Evolutionary conservation across 2,329 filamentous ascomycete genomes (phyloP), one percentile per base, ranked within the genome.

Genomic region (Huntiella bhutanensis): DNA sequence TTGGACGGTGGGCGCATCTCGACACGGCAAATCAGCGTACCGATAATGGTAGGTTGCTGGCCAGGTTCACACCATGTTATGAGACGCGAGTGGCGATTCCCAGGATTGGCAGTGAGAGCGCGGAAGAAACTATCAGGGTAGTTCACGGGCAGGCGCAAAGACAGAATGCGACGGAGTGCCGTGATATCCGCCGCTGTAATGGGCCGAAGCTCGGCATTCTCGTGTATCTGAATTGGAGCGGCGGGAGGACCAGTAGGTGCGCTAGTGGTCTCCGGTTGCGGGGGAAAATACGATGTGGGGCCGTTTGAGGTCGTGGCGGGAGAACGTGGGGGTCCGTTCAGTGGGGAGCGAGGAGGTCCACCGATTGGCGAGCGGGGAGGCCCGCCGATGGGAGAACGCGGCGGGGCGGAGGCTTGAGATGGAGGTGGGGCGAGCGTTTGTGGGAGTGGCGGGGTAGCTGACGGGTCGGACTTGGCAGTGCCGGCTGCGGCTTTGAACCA

Each of bases 111-210:
- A 49, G 70, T 60, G 46, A 73, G 66, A 34, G 63, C 64, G 45
- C 64, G 60, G 65, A 79, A 81, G 62, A 80, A 80, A 41, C 65
- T 64, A 56, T 80, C 75, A 3, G 73, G 68, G 57, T 80, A 81
- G 57, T 64, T 63, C 49, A 80, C 71, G 43, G 71, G 73, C 1
- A 81, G 71, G 45, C 80, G 68, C 43, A 80, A 68, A 39, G 71
- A 63, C 59, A 78, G 79, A 59, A 81, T 77, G 54, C 75, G 71
- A 35, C 72, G 73, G 4, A 81, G 65, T 39, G 72, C 66, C 48
- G 70, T 62, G 48, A 79, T 60, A 58, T 80, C 73, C 40, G 61
- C 55, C 39, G 64, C 59, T 1, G 62, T 60, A 45, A 77, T 60
- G 45, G 63, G 62, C 4, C 68, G 66, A 55, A 80, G 72, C 49